Evolutionary conservation across 1,284 basidiomycete species (phyloP).

Genomic region (Malassezia nana): DNA sequence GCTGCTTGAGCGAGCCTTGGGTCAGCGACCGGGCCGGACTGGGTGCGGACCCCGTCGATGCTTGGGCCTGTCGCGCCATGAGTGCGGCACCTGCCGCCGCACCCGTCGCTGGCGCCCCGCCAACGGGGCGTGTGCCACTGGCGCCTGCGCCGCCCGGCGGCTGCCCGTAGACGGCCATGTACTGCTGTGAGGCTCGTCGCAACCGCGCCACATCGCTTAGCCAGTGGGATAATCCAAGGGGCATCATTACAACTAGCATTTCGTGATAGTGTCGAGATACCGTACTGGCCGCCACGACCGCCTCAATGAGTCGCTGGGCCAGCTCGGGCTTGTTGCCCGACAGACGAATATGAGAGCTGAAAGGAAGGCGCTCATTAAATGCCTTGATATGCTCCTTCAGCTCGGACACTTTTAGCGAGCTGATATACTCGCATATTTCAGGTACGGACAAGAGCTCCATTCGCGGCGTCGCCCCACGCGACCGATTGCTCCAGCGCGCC

Average conservation of each 20-base stretch:
- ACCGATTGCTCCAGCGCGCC: background rate
- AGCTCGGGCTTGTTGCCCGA: slow-evolving; percentile 34
- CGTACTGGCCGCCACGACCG: slow-evolving; percentile 17
- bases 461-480: slow-evolving; percentile 1
- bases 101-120: background rate
- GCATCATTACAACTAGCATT: slow-evolving; percentile 20
- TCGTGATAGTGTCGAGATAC: slow-evolving; percentile 19
- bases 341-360: slow-evolving; percentile 21
- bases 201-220: background rate
- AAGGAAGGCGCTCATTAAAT: slow-evolving; percentile 22
- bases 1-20: slow-evolving; percentile 12
- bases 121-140: background rate
- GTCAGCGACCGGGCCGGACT: slow-evolving; percentile 13
- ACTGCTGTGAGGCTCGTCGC: slow-evolving; percentile 5
- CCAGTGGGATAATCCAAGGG: slow-evolving; percentile 16
- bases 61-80: background rate
- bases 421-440: slow-evolving; percentile 17
- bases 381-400: slow-evolving; percentile 33
- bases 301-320: slow-evolving; percentile 20
- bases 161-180: slow-evolving; percentile 7
- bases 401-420: slow-evolving; percentile 25
- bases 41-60: background rate
- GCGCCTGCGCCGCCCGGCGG: background rate
- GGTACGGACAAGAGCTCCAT: background rate
- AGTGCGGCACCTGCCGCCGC: slow-evolving; percentile 1